These are phyloP conservation scores for Brassica rapa DNA, from an alignment of 345 rosid species.

Conservation along the genomic window DNA sequence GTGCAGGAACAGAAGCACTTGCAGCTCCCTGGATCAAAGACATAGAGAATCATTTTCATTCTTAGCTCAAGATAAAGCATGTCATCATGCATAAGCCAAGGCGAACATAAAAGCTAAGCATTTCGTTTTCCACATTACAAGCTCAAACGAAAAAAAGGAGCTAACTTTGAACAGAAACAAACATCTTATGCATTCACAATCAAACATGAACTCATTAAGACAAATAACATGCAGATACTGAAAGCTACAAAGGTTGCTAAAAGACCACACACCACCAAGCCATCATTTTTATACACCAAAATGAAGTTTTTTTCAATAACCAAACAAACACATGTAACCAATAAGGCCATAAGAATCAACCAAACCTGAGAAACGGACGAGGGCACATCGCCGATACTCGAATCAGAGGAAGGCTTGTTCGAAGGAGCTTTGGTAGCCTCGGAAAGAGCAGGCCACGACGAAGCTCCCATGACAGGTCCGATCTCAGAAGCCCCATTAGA, in stretches of 20 bases:
- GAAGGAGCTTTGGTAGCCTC: slow-evolving; percentile 59
- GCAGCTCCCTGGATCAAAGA: neutral
- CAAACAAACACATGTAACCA: neutral
- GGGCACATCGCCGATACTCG: slow-evolving; percentile 36
- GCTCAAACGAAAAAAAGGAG: neutral
- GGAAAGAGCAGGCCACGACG: slow-evolving; percentile 42
- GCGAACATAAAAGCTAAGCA: neutral
- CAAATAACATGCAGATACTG: too few relatives aligned
- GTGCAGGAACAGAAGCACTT: neutral
- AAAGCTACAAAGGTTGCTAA: neutral
- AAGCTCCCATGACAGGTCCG: slow-evolving; percentile 53
- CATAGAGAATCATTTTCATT: neutral
- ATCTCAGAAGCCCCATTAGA: slow-evolving; percentile 53
- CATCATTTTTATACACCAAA: neutral
- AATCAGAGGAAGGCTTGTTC: slow-evolving; percentile 41
- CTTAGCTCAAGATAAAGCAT: neutral
- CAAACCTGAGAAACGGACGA: slow-evolving; percentile 34
- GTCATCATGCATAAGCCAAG: neutral
- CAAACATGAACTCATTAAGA: neutral
- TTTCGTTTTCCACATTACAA: neutral
- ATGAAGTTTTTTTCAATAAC: neutral
- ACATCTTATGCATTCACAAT: neutral
- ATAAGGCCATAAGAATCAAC: neutral
- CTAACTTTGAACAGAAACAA: neutral
- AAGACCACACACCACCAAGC: neutral